Evolutionary conservation across 208 protist species (phyloP), one percentile per base, ranked within the genome.

Genomic region (Jaenimonas drosophilae): DNA sequence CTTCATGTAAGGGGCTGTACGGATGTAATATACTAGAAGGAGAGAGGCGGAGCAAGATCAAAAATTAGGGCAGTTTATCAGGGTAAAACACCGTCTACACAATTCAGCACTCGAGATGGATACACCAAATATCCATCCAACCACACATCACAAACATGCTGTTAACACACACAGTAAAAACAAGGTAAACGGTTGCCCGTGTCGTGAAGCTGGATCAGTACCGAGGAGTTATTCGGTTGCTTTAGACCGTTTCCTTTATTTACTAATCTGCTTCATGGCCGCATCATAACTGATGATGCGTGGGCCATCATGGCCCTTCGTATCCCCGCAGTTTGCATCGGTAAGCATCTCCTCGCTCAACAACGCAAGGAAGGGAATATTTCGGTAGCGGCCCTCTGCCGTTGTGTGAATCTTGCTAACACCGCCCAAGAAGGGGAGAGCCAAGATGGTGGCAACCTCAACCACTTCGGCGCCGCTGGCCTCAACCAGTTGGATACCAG

Each of bases 401-500:
- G 65, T 70, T 1, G 64, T 54, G 41, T 89, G 88, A 33, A 89
- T 84, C 39, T 78, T 74, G 42, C 83, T 55, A 3, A 78, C 59
- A 7, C 72, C 82, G 40, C 79, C 75, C 12, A 91, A 46, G 27
- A 72, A 73, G 1, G 76, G 70, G 3, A 93, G 52, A 6, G 55
- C 44, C 24, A 92, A 59, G 16, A 92, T 33, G 7, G 58, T 68
- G 26, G 60, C 61, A 20, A 92, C 63, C 53, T 95, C 83, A 34
- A 91, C 40, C 38, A 76, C 68, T 26, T 30, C 59, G n/a, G 83
- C 83, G 0, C 70, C 80, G 26, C 67, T 69, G 9, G 79, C 84
- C 14, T 89, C 70, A 36, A 88, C 78, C 25, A 95, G 76, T 59
- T 95, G 83, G 29, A 95, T 44, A 1, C 88, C 88, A n/a, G 88